These are phyloP conservation scores for Leptodontidium sp. DNA, from an alignment of 2,329 filamentous ascomycete species.

Conservation along the genomic window DNA sequence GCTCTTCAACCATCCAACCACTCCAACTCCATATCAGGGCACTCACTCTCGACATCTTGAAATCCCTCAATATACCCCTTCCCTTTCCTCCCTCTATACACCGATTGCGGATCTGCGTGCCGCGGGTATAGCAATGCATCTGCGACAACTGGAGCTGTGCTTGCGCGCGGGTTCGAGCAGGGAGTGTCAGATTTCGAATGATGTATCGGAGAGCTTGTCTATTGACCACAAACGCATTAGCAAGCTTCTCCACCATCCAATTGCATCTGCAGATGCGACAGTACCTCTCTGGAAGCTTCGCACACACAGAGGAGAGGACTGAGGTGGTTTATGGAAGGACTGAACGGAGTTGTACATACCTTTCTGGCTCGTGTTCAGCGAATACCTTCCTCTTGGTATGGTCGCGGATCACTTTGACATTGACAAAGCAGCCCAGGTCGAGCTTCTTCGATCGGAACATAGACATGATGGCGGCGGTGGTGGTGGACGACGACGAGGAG, in stretches of 20 bases:
- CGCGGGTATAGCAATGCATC: constrained; percentile 95
- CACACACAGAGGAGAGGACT: background rate
- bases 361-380: constrained; percentile 84
- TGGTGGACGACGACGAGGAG: background rate
- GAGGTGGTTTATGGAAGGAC: background rate
- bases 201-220: constrained; percentile 95
- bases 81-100: constrained; percentile 93
- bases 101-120: constrained; percentile 92
- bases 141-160: constrained; percentile 92
- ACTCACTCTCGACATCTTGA: constrained; percentile 88
- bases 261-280: background rate
- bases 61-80: constrained; percentile 89
- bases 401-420: constrained; percentile 87
- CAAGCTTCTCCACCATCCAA: background rate
- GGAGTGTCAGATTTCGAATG: constrained; percentile 89
- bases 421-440: constrained; percentile 87
- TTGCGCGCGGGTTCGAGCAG: constrained; percentile 82
- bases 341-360: constrained; percentile 54
- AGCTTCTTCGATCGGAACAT: constrained; percentile 92
- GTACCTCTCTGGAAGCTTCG: background rate
- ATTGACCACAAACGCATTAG: constrained; percentile 25
- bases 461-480: constrained; percentile 65
- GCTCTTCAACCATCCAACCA: background rate
- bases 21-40: background rate
- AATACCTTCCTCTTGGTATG: constrained; percentile 97